phyloP scores from a whole-genome alignment of 306 rosid species.

The Trifolium repens region DNA sequence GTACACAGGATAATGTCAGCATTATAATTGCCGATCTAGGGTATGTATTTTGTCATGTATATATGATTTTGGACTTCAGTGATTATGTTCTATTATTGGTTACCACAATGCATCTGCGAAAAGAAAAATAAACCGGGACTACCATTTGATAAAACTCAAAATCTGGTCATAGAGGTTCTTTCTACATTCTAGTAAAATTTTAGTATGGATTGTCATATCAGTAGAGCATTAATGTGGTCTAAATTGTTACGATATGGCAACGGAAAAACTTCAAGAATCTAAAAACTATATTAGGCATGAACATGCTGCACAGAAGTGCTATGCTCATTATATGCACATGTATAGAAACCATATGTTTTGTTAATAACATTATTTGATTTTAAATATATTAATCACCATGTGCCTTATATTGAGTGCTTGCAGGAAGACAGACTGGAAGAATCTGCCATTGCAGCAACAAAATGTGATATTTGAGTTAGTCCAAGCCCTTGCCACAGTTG shows the following conservation, averaged over 20 bases:
- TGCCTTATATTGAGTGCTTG: conserved; percentile 35
- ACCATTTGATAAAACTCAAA: conserved; percentile 10
- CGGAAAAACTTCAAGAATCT: neutral
- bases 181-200: neutral
- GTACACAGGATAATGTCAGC: conserved; percentile 94
- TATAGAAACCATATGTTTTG: neutral
- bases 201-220: neutral
- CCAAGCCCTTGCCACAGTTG: conserved; percentile 80
- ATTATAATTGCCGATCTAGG: conserved; percentile 91
- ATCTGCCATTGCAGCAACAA: conserved; percentile 55
- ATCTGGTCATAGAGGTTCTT: neutral
- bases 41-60: conserved; percentile 49
- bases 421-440: conserved; percentile 77
- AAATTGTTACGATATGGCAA: neutral
- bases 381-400: neutral
- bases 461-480: conserved; percentile 60
- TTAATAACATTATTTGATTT: conserved; percentile 1
- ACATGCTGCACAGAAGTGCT: conserved; percentile 7
- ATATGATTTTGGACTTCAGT: conserved; percentile 12
- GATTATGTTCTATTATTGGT: conserved; percentile 12
- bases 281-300: conserved; percentile 3
- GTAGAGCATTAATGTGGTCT: neutral
- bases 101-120: conserved; percentile 1
- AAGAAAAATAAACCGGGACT: neutral
- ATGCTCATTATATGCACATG: neutral